Percentiles rank a stretch among this genome's conserved stretches.
Evolutionary conservation across 441 rosid genomes (phyloP).

Genomic region (Macaranga tanarius): DNA sequence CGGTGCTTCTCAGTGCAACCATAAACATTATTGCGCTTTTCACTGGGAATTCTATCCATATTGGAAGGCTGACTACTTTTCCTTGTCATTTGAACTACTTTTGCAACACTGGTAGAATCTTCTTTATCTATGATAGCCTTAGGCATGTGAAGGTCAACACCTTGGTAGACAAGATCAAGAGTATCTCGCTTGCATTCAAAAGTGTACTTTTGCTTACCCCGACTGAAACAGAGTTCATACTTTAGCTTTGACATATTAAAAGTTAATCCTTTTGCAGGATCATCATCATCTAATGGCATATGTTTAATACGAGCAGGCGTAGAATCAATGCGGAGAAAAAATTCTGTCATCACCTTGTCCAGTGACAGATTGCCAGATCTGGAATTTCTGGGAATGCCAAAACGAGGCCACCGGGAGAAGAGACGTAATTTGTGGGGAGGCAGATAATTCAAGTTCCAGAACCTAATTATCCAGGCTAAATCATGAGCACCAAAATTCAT

Average conservation of each 20-base stretch:
- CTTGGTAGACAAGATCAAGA: constrained; percentile 97
- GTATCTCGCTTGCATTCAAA: constrained; percentile 86
- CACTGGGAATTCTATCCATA: constrained; percentile 65
- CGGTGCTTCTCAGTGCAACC: constrained; percentile 69
- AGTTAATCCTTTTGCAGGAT: constrained; percentile 91
- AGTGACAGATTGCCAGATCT: constrained; percentile 93
- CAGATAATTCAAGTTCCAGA: constrained; percentile 76
- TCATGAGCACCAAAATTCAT: constrained; percentile 93
- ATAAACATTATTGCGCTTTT: constrained; percentile 42
- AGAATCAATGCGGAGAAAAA: constrained; percentile 88
- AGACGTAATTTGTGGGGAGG: constrained; percentile 96
- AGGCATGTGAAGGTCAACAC: constrained; percentile 89
- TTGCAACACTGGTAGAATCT: constrained; percentile 51
- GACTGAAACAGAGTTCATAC: constrained; percentile 74
- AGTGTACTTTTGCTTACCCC: constrained; percentile 91
- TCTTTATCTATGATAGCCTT: constrained; percentile 66
- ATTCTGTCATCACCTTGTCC: constrained; percentile 95
- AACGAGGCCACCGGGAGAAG: constrained; percentile 96
- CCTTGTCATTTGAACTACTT: constrained; percentile 52
- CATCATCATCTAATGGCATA: constrained; percentile 84
- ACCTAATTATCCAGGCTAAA: constrained; percentile 89
- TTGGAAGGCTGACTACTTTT: constrained; percentile 65
- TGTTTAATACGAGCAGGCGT: constrained; percentile 71
- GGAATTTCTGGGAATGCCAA: constrained; percentile 73
- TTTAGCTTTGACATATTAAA: constrained; percentile 82